These are phyloP conservation scores for Skeletonema menzelii DNA, from an alignment of 108 stramenopile genomes.

Conservation along the genomic window DNA sequence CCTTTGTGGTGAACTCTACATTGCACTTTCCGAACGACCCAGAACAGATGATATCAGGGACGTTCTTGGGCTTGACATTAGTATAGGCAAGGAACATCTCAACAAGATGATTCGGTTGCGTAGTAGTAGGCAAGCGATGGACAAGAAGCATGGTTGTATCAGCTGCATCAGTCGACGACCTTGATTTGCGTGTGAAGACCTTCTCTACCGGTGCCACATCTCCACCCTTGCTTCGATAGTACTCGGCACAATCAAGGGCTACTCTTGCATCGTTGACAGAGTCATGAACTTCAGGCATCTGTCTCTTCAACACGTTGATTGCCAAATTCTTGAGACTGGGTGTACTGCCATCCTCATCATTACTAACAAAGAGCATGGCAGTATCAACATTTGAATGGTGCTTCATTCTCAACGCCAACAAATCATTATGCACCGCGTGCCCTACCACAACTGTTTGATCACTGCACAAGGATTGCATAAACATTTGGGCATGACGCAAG, in stretches of 20 bases:
- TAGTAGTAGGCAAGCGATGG: constrained; percentile 74
- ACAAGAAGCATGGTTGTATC: constrained; percentile 62
- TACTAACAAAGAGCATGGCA: constrained; percentile 65
- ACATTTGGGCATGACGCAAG: constrained; percentile 91
- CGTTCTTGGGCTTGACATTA: constrained; percentile 51
- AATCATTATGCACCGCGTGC: constrained; percentile 93
- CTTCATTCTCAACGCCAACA: constrained; percentile 83
- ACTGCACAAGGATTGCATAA: constrained; percentile 90
- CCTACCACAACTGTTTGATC: constrained; percentile 92
- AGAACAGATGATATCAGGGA: constrained; percentile 64
- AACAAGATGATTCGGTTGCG: constrained; percentile 50
- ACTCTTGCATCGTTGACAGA: constrained; percentile 85
- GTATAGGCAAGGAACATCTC: constrained; percentile 79
- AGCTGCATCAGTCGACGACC: constrained; percentile 8
- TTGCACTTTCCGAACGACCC: constrained; percentile 72
- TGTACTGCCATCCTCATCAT: constrained; percentile 54
- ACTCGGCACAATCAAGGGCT: constrained; percentile 60
- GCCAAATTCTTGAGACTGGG: constrained; percentile 80
- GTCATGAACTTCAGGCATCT: constrained; percentile 88
- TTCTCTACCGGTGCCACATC: constrained; percentile 61
- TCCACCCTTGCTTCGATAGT: constrained; percentile 50
- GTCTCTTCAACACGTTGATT: constrained; percentile 47
- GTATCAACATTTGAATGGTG: constrained; percentile 88
- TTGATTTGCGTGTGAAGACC: constrained; percentile 38
- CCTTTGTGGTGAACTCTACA: constrained; percentile 58